Evolutionary conservation across 495 filamentous ascomycete species (phyloP).

Genomic region (Xylaria bambusicola): DNA sequence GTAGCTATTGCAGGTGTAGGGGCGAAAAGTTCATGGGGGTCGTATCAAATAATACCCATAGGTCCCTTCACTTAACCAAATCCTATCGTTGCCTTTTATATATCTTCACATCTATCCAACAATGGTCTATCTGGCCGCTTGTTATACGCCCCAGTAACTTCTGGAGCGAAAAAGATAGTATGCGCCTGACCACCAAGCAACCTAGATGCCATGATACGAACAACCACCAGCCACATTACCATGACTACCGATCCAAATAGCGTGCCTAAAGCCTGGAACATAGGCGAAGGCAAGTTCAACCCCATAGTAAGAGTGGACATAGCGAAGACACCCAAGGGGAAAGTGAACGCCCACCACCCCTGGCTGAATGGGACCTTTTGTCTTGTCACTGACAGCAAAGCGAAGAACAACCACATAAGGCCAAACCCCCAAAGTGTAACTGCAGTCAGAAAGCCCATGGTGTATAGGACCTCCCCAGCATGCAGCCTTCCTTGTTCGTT

Average conservation of each 20-base stretch:
- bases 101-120: background rate
- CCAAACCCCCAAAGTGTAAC: conserved; percentile 63
- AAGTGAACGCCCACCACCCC: conserved; percentile 69
- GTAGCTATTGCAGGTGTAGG: too few species aligned
- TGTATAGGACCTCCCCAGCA: conserved; percentile 57
- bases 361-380: conserved; percentile 63
- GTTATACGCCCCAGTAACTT: conserved; percentile 4
- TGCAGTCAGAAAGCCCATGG: conserved; percentile 31
- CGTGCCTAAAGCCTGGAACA: conserved; percentile 1
- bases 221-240: conserved; percentile 5
- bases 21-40: too few species aligned
- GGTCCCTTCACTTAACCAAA: too few species aligned
- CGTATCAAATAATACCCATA: too few species aligned
- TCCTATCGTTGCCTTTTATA: too few species aligned
- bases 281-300: background rate
- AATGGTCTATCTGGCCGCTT: too few species aligned
- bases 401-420: conserved; percentile 64
- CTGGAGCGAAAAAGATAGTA: conserved; percentile 4
- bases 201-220: background rate
- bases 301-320: conserved; percentile 37
- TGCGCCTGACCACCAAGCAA: conserved; percentile 1
- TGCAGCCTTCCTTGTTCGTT: too few species aligned
- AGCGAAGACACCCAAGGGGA: conserved; percentile 39
- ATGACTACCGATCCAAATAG: conserved; percentile 8
- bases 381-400: conserved; percentile 40